Evolutionary conservation across 176 grass and related monocot species (phyloP), one percentile per base, ranked within the genome.

Genomic region (Olyra latifolia): DNA sequence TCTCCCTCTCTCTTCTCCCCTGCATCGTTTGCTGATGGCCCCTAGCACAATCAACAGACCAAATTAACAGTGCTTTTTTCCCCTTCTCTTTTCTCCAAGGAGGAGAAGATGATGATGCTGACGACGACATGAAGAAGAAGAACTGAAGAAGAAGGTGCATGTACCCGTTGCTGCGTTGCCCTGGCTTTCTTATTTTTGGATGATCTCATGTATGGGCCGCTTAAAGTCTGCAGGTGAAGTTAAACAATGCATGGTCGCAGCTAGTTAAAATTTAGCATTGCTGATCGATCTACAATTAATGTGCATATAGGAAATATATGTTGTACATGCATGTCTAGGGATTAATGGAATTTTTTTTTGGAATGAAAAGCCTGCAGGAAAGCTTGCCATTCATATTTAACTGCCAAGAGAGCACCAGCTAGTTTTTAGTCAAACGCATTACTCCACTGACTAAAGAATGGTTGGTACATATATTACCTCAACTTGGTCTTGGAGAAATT

Each of bases 401-500:
- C 23, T 59, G 25, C 10, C 23, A 13, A 25, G 1, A 59, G 56
- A 14, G 8, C 23, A 44, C 59, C 27, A 60, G 16, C 23, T 68
- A 45, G 40, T 69, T 78, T n/a, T 19, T 23, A 38, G 6, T 27
- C 11, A 54, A 19, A 46, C 10, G 25, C n/a, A 66, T 61, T 2
- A 70, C 11, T 75, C 8, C 17, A 47, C 11, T 44, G 30, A 30
- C 38, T 55, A 24, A 24, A n/a, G 27, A 64, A 66, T 79, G 38
- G n/a, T 45, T 16, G 7, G 30, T 35, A 35, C 32, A 35, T 35
- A 35, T 35, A 74, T 66, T 89, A 95, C 96, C 96, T 98, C 86
- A 46, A 98, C 92, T 83, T 98, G 95, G 55, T 93, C 92, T 73
- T 95, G 88, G 56, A 98, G 95, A 84, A 98, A 98, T 63, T 95